Evolutionary conservation across 148 eudicot species (phyloP), one percentile per base, ranked within the genome.

Genomic region (Vaccinium corymbosum): DNA sequence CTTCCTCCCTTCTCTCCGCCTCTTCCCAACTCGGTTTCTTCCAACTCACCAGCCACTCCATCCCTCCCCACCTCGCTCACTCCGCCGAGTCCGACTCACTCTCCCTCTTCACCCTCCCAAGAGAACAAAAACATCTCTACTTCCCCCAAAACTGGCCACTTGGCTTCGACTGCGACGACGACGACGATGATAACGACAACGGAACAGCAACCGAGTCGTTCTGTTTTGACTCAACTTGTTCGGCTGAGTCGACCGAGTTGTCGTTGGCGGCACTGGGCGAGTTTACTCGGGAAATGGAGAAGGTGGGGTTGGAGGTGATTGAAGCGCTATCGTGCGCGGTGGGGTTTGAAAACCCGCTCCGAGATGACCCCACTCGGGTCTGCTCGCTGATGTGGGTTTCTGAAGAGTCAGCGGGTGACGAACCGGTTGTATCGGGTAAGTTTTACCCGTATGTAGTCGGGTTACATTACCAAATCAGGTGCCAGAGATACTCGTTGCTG

Each of bases 401-500:
- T 13, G 86, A 88, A 50, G 81, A 81, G 17, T 49, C 73, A 1
- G 81, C 86, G 17, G 88, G 75, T 53, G 82, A 85, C 11, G 80
- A 87, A 68, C 14, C 57, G 64, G 89, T 66, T 38, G 51, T 20
- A 20, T 38, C 85, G 82, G 89, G 88, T 84, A 84, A 85, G 87
- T 59, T 86, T 27, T 95, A 94, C 88, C 98, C 98, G 84, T 94
- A 90, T 88, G 90, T 86, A 4, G 86, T 95, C 77, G 98, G 94
- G 89, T 86, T 95, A 81, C 90, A 89, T 80, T 95, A 90, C 76
- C 95, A 92, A 86, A 83, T 85, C 13, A 85, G 86, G 82, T 25
- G 82, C 20, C 89, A 78, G 84, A 88, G 89, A 12, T 86, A 85
- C 85, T 85, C 85, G 1, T 50, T 94, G 90, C 42, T 87, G 76